Evolutionary conservation across 768 basidiomycete species (phyloP), one percentile per base, ranked within the genome.

Genomic region (Phaffia australis): DNA sequence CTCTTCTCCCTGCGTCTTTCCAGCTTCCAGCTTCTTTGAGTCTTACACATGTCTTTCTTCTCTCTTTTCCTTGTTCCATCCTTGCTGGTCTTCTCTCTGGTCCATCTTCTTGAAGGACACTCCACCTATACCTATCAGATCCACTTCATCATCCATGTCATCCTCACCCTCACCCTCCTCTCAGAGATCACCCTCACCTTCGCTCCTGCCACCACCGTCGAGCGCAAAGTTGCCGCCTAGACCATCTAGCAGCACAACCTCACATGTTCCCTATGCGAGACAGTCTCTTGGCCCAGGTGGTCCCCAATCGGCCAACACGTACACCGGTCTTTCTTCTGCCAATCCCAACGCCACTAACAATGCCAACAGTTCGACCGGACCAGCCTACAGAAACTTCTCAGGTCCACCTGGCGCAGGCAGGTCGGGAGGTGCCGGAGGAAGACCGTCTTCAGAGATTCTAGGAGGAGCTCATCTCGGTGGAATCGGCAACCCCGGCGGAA

Each of bases 401-500:
- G 59, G 66, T 21, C 66, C 66, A 8, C 51, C 66, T 8, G 32
- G 67, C 23, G 61, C 51, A 21, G 60, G 56, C 18, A 30, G 52
- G 9, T 54, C 52, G 4, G 52, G 67, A 25, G 42, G 56, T 18
- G 35, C 56, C 21, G 54, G 23, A 42, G 67, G 67, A 1, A 11
- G 67, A 46, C 67, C 67, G 18, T 63, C 61, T 27, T 59, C 56
- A 46, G 67, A 69, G 67, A 64, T 69, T 46, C 62, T 69, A 3
- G 66, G 66, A 11, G 29, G n/a, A 15, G 52, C 23, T 15, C n/a
- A 30, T 54, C 35, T 42, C 35, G 67, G 56, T 32, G 56, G 56
- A 51, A 35, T 65, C 8, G 58, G 58, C 46, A 58, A 32, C 9
- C 47, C 51, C 23, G 64, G 64, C 25, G 57, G 64, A 42, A 56